Percentiles rank a stretch among this genome's conserved stretches.
Evolutionary conservation across 1,284 basidiomycete genomes (phyloP).

Genomic region (Uromyces viciae-fabae): DNA sequence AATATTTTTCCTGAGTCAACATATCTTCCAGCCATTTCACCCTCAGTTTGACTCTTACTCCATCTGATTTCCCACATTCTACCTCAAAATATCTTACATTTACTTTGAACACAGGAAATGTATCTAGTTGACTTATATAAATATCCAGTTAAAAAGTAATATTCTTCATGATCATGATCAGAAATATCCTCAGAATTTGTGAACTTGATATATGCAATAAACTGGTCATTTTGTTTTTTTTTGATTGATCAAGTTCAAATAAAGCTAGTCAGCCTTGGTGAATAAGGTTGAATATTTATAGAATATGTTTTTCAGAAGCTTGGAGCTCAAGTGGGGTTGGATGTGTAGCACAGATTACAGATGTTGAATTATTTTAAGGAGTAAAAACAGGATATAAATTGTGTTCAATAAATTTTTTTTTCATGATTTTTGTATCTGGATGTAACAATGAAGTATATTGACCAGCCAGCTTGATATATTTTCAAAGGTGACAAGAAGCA

Average conservation of each 20-base stretch:
- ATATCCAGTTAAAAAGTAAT: background rate
- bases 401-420: background rate
- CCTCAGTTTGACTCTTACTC: background rate
- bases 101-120: background rate
- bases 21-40: conserved; percentile 3
- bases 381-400: background rate
- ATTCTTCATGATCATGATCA: background rate
- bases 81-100: background rate
- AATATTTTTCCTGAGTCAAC: background rate
- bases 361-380: background rate
- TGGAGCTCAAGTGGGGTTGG: background rate
- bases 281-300: background rate
- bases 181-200: background rate
- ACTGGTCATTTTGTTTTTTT: background rate
- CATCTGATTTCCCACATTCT: background rate
- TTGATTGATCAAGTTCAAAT: background rate
- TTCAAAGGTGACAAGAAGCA: too few species aligned
- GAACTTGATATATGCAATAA: background rate
- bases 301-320: background rate
- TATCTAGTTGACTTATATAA: background rate
- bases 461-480: too few species aligned
- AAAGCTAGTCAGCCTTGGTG: background rate
- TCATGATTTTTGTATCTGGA: background rate
- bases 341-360: background rate
- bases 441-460: background rate